Conservation (phyloP, 192 early-diverging fungal species). For the Gryganskiella cystojenkinii region DNA sequence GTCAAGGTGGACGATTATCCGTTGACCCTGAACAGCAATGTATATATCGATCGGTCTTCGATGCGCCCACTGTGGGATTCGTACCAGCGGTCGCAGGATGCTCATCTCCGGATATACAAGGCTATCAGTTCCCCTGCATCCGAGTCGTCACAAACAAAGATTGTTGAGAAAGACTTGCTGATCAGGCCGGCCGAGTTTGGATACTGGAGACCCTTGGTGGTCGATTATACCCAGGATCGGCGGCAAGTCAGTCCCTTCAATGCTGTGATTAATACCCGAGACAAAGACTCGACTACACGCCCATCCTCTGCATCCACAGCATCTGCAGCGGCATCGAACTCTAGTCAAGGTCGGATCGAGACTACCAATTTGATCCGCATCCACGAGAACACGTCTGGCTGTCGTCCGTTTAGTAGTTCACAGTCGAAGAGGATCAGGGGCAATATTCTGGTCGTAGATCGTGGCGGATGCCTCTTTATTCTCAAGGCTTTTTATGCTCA, state of each 20-base stretch:
- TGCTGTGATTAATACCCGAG: neutral
- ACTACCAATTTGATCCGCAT: constrained; percentile 17
- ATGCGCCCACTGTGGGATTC: constrained; percentile 45
- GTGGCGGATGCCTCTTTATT: constrained; percentile 58
- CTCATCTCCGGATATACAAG: constrained; percentile 27
- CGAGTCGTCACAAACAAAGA: neutral
- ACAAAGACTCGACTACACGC: neutral
- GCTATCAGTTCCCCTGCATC: neutral
- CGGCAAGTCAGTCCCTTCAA: neutral
- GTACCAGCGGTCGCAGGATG: constrained; percentile 36
- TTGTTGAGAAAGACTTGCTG: constrained; percentile 4
- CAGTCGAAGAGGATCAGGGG: constrained; percentile 27
- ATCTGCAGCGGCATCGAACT: neutral
- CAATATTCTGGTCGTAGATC: constrained; percentile 53
- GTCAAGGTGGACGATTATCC: constrained; percentile 42
- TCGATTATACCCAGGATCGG: constrained; percentile 10
- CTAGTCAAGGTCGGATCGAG: neutral
- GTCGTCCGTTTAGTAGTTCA: constrained; percentile 34
- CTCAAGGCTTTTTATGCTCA: constrained; percentile 59
- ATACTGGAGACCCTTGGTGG: constrained; percentile 26
- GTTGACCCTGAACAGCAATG: constrained; percentile 26
- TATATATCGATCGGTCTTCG: constrained; percentile 33
- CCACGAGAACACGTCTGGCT: constrained; percentile 33
- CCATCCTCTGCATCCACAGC: neutral
- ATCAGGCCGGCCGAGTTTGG: constrained; percentile 38